Conservation (phyloP, 306 rosid species). For the Morella rubra region DNA sequence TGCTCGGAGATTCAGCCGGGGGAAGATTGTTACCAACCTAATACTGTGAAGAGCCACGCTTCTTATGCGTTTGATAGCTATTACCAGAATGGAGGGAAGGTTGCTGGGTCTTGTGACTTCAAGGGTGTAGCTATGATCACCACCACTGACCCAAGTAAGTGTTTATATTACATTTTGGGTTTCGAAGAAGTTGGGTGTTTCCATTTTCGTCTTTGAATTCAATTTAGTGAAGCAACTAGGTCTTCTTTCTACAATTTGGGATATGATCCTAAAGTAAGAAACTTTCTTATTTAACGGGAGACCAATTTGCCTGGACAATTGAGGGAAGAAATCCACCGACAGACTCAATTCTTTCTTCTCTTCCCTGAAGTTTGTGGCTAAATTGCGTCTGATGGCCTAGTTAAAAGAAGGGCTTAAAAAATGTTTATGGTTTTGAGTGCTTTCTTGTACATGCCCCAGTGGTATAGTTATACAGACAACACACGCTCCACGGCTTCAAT, state of each 20-base stretch:
- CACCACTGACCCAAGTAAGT: slow-evolving; percentile 84
- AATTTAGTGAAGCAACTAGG: not conserved
- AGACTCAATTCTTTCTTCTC: not conserved
- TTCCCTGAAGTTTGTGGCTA: slow-evolving; percentile 9
- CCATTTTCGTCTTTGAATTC: slow-evolving; percentile 1
- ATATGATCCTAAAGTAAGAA: slow-evolving; percentile 14
- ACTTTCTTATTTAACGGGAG: not conserved
- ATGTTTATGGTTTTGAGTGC: not conserved
- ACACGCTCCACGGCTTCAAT: not conserved
- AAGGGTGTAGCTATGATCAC: slow-evolving; percentile 81
- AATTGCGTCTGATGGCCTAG: not conserved
- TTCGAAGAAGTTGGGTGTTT: slow-evolving; percentile 1
- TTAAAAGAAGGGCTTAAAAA: not conserved
- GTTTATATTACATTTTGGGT: not conserved
- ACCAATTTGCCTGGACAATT: slow-evolving; percentile 16
- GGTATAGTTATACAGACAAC: slow-evolving; percentile 3
- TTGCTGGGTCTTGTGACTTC: slow-evolving; percentile 80
- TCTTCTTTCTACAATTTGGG: slow-evolving; percentile 6
- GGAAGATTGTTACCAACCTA: slow-evolving; percentile 68
- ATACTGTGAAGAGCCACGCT: slow-evolving; percentile 79
- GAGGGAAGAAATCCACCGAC: not conserved
- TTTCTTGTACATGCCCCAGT: slow-evolving; percentile 16
- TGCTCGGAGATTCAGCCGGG: slow-evolving; percentile 90
- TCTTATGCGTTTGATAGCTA: slow-evolving; percentile 90
- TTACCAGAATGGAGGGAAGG: slow-evolving; percentile 62